Base-by-base conservation (phyloP, 352 stramenopile species). In the Phytophthora pini region DNA sequence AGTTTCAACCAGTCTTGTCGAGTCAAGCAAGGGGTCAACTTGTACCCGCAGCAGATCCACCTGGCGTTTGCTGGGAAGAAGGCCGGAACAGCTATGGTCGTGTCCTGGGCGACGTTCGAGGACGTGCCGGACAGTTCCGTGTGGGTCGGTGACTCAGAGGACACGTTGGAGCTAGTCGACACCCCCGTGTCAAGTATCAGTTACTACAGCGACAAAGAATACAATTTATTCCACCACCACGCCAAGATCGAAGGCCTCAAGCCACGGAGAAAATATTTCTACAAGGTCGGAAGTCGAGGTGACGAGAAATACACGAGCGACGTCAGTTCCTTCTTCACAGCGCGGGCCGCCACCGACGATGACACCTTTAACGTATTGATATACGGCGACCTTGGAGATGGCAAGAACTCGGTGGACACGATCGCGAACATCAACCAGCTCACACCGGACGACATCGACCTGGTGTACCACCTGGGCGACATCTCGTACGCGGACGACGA, bases 401-500 rank as follows among this genome's bases (percentile, higher is more conserved):
- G 71, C 22, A 31, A 64, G 2, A 77, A 89, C 43, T 74, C 79
- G 5, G 59, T 62, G 5, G 43, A 52, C 6, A 88, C 77, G 2
- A 72, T 83, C 41, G n/a, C 49, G 7, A 69, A 74, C 32, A 26
- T 92, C 34, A 87, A 81, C 46, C 59, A 68, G 9, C 41, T 84
- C 29, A 69, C 65, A 5, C 52, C 53, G 2, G 53, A 64, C 9
- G 59, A 74, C 1, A 54, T 92, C 1, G 77, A 90, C 24, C 74
- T 93, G 17, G 69, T 93, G 12, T 89, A 84, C 68, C 85, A 95
- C 56, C 48, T 92, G 17, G 87, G 85, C 11, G 85, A 94, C 54
- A 84, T 93, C 26, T 81, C 71, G 63, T 92, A 80, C 40, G 68
- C 71, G 0, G 72, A 78, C 41, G 49, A 77, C 22, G 62, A 72